Base-by-base conservation (phyloP, 2,329 filamentous ascomycete species). In the Verticillium klebahnii region DNA sequence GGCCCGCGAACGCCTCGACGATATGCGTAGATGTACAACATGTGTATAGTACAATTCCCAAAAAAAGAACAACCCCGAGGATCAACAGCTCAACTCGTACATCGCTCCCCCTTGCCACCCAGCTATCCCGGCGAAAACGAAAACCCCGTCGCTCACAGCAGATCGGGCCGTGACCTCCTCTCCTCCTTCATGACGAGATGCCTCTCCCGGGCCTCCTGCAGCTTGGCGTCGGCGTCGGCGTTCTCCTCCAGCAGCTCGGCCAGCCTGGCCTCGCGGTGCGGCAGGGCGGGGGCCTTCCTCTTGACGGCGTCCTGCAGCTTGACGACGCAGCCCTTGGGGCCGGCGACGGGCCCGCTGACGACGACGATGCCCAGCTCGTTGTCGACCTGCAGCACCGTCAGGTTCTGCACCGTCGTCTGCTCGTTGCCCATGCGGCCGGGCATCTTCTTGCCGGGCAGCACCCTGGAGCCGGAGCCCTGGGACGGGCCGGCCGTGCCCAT, bases 401-500 rank as follows among this genome's bases (percentile, higher is more conserved):
- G 80, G 77, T 96, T 97, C 83, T 97, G 93, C 62, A 95, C 84
- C 57, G 95, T 99, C 61, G 93, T 90, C 68, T 86, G 87, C 76
- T 96, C 85, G 67, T 90, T 91, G 66, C 95, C 95, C 95, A 99
- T 98, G 63, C 92, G 87, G 61, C 95, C 95, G 3, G 95, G 87
- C 95, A 99, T 99, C 80, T 93, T 95, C 86, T 99, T 99, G 64
- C 95, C 95, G 0, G 95, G 95, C 72, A 93, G 81, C 29, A 99
- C 94, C 77, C 95, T 87, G 65, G 92, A 96, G 78, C 95, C 95
- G 73, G 90, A 89, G 67, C 95, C 95, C 78, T 99, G 95, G 69
- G 90, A 91, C 63, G 90, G 92, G 74, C 95, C 95, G 8, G 89
- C 85, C 37, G 92, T 94, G 82, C 95, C 95, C 79, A 97, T 91